Evolutionary conservation across 1,284 basidiomycete genomes (phyloP), one percentile per base, ranked within the genome.

Genomic region (Austroboletus niveus): DNA sequence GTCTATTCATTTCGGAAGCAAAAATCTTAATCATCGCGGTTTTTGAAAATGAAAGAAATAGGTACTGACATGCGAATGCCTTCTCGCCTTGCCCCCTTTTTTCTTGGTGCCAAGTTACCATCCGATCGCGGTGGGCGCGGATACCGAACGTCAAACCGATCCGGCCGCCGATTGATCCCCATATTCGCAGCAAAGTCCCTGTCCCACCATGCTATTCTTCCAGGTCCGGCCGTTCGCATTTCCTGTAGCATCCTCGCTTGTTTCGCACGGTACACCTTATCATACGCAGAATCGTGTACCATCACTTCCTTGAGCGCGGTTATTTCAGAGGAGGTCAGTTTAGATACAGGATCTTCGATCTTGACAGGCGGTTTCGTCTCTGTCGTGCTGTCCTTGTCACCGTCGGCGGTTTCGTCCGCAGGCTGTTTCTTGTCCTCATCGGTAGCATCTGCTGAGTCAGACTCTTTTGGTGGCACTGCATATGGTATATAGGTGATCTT

Each of bases 101-200:
- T 78, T 58, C 76, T 75, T 51, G 74, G 69, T 55, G 72, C 72
- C 55, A 72, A 66, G 64, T 73, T 65, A 60, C 67, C 63, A 57
- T 69, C 68, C n/a, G 50, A 57, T 60, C 70, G 70, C 36, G 61
- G 66, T 40, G 77, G 71, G 55, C 80, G 71, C 14, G 87, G 87
- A 76, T 88, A 92, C 49, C 81, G 68, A 30, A 92, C 78, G 56
- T 83, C 78, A 65, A 93, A 86, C 52, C 74, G 73, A 57, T 84
- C 80, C 29, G 73, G 71, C 36, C 65, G 63, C 46, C 73, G 68
- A 53, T 74, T 67, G 22, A 58, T 41, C 5, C 31, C 49, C 9
- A 48, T 3, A 36, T 56, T 60, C 1, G 55, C 24, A 30, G 49
- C 49, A 60, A 57, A 61, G 39, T 61, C 64, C 32, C 62, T 60